Conservation (phyloP, 176 grass and related monocot genomes). For the Carex kokanica region DNA sequence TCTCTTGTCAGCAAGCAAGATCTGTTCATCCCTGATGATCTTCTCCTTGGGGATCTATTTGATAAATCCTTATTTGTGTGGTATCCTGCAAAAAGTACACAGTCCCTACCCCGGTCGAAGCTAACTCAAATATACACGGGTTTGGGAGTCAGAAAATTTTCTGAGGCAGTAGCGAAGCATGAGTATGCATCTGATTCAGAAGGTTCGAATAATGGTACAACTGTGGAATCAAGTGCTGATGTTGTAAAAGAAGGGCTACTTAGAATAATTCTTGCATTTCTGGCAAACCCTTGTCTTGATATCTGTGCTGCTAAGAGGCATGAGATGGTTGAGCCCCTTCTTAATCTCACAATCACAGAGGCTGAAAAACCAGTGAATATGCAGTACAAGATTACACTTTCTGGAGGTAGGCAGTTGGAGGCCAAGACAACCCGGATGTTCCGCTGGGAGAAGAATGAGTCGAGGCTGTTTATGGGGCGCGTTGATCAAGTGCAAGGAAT, state of each 20-base stretch:
- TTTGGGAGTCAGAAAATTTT: slow-evolving; percentile 53
- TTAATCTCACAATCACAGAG: slow-evolving; percentile 40
- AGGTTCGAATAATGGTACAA: background rate
- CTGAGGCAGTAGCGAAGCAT: slow-evolving; percentile 34
- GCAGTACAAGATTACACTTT: slow-evolving; percentile 38
- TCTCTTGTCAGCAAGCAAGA: slow-evolving; percentile 36
- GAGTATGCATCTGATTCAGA: slow-evolving; percentile 14
- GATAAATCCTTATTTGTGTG: slow-evolving; percentile 46
- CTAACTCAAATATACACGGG: slow-evolving; percentile 39
- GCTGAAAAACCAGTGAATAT: slow-evolving; percentile 34
- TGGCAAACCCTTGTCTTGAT: slow-evolving; percentile 33
- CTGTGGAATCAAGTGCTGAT: background rate
- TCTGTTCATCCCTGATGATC: slow-evolving; percentile 64
- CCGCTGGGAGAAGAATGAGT: slow-evolving; percentile 53
- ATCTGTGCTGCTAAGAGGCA: slow-evolving; percentile 36
- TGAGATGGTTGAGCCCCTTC: slow-evolving; percentile 30
- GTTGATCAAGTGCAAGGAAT: background rate
- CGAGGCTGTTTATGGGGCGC: slow-evolving; percentile 31
- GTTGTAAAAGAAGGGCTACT: slow-evolving; percentile 39
- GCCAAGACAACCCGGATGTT: slow-evolving; percentile 33
- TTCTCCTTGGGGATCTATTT: slow-evolving; percentile 56
- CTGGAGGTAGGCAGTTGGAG: slow-evolving; percentile 16
- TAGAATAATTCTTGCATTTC: slow-evolving; percentile 39
- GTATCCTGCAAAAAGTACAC: slow-evolving; percentile 35
- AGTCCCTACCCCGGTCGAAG: slow-evolving; percentile 23